Base-by-base conservation (phyloP, 2,329 filamentous ascomycete species). In the Colletotrichum navitas region DNA sequence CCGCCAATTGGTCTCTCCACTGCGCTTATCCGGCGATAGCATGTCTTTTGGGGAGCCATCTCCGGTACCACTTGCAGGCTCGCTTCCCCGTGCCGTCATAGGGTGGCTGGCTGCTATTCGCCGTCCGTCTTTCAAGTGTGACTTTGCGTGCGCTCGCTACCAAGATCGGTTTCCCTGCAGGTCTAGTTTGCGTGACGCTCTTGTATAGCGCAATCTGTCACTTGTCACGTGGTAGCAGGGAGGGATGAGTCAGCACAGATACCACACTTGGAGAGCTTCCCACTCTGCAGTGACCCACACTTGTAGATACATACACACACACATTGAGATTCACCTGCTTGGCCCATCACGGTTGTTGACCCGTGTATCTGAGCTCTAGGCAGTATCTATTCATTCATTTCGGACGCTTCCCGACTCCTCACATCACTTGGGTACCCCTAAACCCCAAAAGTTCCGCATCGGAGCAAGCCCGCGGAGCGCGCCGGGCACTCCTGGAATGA, bases 401-500 rank as follows among this genome's bases (percentile, higher is more conserved):
- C n/a, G n/a, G n/a, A n/a, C n/a, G n/a, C n/a, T n/a, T n/a, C n/a
- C n/a, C n/a, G n/a, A n/a, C n/a, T n/a, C n/a, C n/a, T n/a, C n/a
- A n/a, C n/a, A n/a, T n/a, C n/a, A n/a, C 36, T 21, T 45, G 24
- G 26, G 41, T 11, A 21, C 26, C 47, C 21, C 21, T 16, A 29
- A 49, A 54, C 59, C 64, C 51, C 45, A 45, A 54, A 49, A 39
- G 26, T 24, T 52, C 43, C 59, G 63, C 52, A 67, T 71, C 51
- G 16, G 41, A 8, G 16, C 62, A 58, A 21, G 41, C 55, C 65
- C 68, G 65, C 49, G 16, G 43, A 58, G 39, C 26, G n/a, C n/a
- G 29, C 43, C 68, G 59, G 64, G 21, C 41, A 26, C 47, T 63
- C 65, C 59, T 71, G 68, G 65, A 71, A 56, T 71, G 59, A 63